Evolutionary conservation across 2,329 filamentous ascomycete genomes (phyloP), one percentile per base, ranked within the genome.

Genomic region (Coniochaeta sp.): DNA sequence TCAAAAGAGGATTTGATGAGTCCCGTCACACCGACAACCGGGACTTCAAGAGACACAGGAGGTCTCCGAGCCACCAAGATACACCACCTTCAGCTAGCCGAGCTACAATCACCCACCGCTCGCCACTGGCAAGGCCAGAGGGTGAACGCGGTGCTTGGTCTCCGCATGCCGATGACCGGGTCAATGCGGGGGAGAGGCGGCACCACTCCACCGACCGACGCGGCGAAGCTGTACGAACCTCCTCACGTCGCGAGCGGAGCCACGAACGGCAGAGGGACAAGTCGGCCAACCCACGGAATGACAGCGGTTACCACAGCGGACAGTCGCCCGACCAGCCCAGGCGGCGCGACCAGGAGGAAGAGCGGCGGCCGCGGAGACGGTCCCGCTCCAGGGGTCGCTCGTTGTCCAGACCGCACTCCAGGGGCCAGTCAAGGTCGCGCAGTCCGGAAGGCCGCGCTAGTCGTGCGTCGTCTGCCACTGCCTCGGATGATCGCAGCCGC

Each of bases 221-320:
- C 9, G 50, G n/a, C 14, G 54, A 38, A 8, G 12, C 28, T 22
- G 19, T 24, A 11, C 43, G 33, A n/a, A 24, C 56, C 9, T 3
- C 22, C 1, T 44, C 56, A 7, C 24, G n/a, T 8, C 56, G 16
- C 36, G 36, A 58, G 2, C 56, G 36, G 2, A 44, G 56, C 33
- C 26, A n/a, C 11, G 47, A 54, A 16, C 58, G n/a, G 8, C 28
- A 59, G 2, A 26, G 26, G 26, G 47, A 52, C 14, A 52, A 31
- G 17, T 54, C 31, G 12, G 8, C 22, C 1, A 64, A 66, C 34
- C 58, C 59, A 47, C 66, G 65, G 3, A 65, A 69, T 22, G 68
- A 70, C 38, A 70, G 67, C 36, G 69, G 69, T 31, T 70, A 70
- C 58, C 65, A 69, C 8, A 69, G 69, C 34, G 66, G 65, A 19